Base-by-base conservation (phyloP, 495 filamentous ascomycete genomes). In the Alectoria sarmentosa region DNA sequence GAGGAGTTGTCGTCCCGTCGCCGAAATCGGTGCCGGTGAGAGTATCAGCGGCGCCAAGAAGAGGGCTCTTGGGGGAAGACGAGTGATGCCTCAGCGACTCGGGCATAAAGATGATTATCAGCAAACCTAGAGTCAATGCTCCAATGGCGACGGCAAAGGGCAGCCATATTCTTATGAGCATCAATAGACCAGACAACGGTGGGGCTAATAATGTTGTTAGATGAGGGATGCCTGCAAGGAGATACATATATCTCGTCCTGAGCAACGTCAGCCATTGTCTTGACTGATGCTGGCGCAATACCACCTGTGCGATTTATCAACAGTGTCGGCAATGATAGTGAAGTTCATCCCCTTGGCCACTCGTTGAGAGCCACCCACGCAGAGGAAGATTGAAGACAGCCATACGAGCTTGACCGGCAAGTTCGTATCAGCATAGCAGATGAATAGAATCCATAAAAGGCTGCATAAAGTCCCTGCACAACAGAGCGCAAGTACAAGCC, bases 321-420 rank as follows among this genome's bases (percentile, higher is more conserved):
- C 62, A 19, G 62, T 60, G 54, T 69, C 68, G 34, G 68, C 62
- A 17, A 71, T 60, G 58, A 70, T 66, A 21, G 65, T 65, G 28
- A 69, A 71, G 17, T 65, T 63, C 65, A 69, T 69, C 30, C 68
- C 60, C 19, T 70, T 70, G 8, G 65, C 63, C 7, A 69, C 62
- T 30, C 65, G 61, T 23, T 67, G 64, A n/a, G 69, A 69, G 42
- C 69, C 69, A 23, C 69, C 69, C 39, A 71, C 44, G 44, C 64
- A 69, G 1, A 69, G 64, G 54, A 71, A 71, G 30, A 64, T 19
- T 28, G 69, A 66, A 44, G 69, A 71, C 3, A 60, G 61, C 69
- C 69, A 71, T 21, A 69, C 42, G 26, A 69, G 55, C 49, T 61
- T 64, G 17, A 69, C 49, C 13, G 67, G 67, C 17, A 66, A 54